phyloP scores from a whole-genome alignment of 805 yeast species.

The Kazachstania viticola region DNA sequence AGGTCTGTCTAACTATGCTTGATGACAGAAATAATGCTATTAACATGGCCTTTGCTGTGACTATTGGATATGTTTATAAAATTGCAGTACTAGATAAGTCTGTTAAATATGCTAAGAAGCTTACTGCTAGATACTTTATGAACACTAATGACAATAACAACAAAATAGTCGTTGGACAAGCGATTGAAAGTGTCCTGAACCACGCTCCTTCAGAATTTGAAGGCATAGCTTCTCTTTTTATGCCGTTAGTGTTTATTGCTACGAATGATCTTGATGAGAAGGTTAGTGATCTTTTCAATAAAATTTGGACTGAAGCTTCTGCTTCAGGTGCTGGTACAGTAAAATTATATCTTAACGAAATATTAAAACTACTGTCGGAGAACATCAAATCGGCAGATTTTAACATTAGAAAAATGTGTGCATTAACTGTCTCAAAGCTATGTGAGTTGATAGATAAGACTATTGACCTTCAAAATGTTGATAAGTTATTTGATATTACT shows the following conservation, averaged over 20 bases:
- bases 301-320: conserved; percentile 69
- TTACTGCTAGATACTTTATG: conserved; percentile 50
- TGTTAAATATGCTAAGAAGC: conserved; percentile 38
- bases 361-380: conserved; percentile 37
- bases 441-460: conserved; percentile 34
- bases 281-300: conserved; percentile 39
- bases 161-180: conserved; percentile 44
- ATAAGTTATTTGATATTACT: conserved; percentile 38
- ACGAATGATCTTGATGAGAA: conserved; percentile 47
- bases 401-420: conserved; percentile 56
- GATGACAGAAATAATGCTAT: conserved; percentile 64
- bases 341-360: conserved; percentile 58
- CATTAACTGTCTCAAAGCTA: conserved; percentile 51
- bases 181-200: conserved; percentile 54
- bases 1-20: conserved; percentile 45
- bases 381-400: conserved; percentile 50
- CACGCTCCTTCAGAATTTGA: conserved; percentile 61
- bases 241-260: conserved; percentile 75
- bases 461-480: conserved; percentile 19
- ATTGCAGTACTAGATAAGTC: conserved; percentile 43
- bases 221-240: conserved; percentile 45
- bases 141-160: conserved; percentile 27
- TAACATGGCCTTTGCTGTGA: conserved; percentile 61
- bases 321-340: conserved; percentile 64
- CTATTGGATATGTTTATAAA: conserved; percentile 70